Evolutionary conservation across 2,329 filamentous ascomycete genomes (phyloP).

Genomic region (Fonsecaea monophora): DNA sequence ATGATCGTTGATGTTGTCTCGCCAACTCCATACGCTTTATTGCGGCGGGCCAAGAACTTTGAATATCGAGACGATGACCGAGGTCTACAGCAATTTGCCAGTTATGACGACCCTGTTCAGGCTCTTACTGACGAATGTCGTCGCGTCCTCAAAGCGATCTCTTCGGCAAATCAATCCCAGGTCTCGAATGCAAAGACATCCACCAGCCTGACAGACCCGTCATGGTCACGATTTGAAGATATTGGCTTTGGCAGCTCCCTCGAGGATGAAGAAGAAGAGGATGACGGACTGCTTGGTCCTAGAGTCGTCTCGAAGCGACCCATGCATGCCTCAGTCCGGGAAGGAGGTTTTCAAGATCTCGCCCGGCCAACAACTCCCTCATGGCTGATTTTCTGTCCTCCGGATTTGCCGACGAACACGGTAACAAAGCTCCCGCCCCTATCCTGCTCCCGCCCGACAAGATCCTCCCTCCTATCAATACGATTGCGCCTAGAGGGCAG

Average conservation of each 20-base stretch:
- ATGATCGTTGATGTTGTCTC: constrained; percentile 98
- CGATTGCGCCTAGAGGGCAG: constrained; percentile 69
- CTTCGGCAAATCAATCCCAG: constrained; percentile 84
- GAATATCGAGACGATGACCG: constrained; percentile 89
- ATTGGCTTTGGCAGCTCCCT: constrained; percentile 83
- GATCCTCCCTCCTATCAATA: constrained; percentile 82
- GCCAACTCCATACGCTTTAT: constrained; percentile 87
- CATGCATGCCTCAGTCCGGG: constrained; percentile 29
- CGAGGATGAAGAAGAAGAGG: constrained; percentile 72
- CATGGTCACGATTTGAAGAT: constrained; percentile 96
- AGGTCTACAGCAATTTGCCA: constrained; percentile 83
- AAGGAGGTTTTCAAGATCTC: constrained; percentile 57
- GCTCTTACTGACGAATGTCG: constrained; percentile 93
- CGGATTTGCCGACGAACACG: constrained; percentile 81
- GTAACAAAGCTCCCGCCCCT: constrained; percentile 67
- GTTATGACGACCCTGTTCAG: constrained; percentile 85
- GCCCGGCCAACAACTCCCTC: constrained; percentile 92
- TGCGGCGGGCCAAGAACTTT: constrained; percentile 91
- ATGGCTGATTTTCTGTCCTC: constrained; percentile 96
- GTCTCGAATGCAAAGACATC: constrained; percentile 73
- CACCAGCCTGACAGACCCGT: constrained; percentile 79
- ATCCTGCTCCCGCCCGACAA: constrained; percentile 90
- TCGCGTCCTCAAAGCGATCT: constrained; percentile 86
- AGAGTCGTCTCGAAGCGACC: constrained; percentile 36
- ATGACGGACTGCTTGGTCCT: constrained; percentile 58